Percentiles rank a stretch among this genome's conserved stretches.
Conservation (phyloP, 2,329 filamentous ascomycete genomes). For the Aspergillus glaucus region DNA sequence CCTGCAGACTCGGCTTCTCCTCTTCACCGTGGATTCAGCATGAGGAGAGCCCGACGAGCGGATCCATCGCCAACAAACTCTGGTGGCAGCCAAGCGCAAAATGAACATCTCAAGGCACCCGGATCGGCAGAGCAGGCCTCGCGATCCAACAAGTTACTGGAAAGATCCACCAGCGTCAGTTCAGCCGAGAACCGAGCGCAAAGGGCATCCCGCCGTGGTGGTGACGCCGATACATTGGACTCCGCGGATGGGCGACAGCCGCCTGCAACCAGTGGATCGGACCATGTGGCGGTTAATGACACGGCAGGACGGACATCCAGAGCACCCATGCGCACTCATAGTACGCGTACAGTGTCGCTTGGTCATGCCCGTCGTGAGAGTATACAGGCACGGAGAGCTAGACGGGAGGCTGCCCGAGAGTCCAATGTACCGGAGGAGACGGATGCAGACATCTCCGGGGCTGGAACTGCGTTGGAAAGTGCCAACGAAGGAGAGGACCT, state of each 20-base stretch:
- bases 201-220: constrained; percentile 52
- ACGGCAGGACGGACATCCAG: constrained; percentile 45
- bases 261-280: constrained; percentile 70
- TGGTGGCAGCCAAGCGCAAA: constrained; percentile 58
- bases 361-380: constrained; percentile 86
- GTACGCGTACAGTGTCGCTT: constrained; percentile 74
- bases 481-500: constrained; percentile 62
- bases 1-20: constrained; percentile 60
- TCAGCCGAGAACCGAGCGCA: constrained; percentile 69
- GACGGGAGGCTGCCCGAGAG: constrained; percentile 65
- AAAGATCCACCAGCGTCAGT: constrained; percentile 85
- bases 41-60: constrained; percentile 56
- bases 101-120: constrained; percentile 71
- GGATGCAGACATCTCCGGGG: constrained; percentile 65
- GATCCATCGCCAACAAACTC: constrained; percentile 50
- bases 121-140: constrained; percentile 54
- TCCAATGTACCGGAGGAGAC: constrained; percentile 87
- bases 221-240: constrained; percentile 48
- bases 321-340: constrained; percentile 52
- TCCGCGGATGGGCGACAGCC: constrained; percentile 55
- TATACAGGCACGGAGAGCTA: constrained; percentile 76
- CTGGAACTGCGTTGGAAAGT: constrained; percentile 46
- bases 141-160: constrained; percentile 63
- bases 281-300: constrained; percentile 56
- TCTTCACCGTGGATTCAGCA: constrained; percentile 82